phyloP scores from a whole-genome alignment of 352 stramenopile species.

The Phytopythium ostracodes region DNA sequence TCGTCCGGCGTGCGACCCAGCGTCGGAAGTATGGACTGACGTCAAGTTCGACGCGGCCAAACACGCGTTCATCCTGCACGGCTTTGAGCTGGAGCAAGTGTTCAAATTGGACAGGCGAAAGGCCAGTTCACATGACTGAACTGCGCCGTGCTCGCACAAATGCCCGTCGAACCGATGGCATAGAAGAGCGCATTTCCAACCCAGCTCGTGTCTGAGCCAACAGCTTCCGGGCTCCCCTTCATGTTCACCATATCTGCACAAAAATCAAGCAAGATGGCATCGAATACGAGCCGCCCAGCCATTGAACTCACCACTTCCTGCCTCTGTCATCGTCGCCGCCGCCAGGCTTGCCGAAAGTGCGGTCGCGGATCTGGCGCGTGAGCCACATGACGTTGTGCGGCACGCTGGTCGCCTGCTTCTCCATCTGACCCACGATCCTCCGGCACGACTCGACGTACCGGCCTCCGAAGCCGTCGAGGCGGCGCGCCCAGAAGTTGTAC shows the following conservation, averaged over 20 bases:
- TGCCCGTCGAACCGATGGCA: too few relatives aligned
- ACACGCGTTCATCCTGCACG: constrained; percentile 42
- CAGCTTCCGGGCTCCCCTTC: too few relatives aligned
- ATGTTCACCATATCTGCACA: too few relatives aligned
- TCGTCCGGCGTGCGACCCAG: neutral
- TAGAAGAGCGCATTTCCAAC: too few relatives aligned
- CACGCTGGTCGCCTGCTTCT: constrained; percentile 44
- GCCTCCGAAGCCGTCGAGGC: constrained; percentile 58
- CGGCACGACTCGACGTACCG: constrained; percentile 67
- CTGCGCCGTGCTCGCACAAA: too few relatives aligned
- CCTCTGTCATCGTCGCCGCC: constrained; percentile 7
- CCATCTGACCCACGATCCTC: constrained; percentile 58
- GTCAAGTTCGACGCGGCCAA: constrained; percentile 25
- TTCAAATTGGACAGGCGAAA: neutral
- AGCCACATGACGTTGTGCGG: constrained; percentile 47
- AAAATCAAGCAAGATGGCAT: too few relatives aligned
- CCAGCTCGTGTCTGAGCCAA: too few relatives aligned
- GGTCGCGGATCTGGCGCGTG: constrained; percentile 41
- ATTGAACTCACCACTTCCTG: neutral
- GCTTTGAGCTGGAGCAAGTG: constrained; percentile 21
- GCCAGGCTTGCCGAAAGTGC: constrained; percentile 23
- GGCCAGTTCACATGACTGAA: neutral
- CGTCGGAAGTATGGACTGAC: constrained; percentile 28
- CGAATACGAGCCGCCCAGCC: neutral
- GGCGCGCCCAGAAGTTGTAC: constrained; percentile 70